These are phyloP conservation scores for Chalciporus sphaerocephalus DNA, from an alignment of 768 basidiomycete genomes.

Conservation along the genomic window DNA sequence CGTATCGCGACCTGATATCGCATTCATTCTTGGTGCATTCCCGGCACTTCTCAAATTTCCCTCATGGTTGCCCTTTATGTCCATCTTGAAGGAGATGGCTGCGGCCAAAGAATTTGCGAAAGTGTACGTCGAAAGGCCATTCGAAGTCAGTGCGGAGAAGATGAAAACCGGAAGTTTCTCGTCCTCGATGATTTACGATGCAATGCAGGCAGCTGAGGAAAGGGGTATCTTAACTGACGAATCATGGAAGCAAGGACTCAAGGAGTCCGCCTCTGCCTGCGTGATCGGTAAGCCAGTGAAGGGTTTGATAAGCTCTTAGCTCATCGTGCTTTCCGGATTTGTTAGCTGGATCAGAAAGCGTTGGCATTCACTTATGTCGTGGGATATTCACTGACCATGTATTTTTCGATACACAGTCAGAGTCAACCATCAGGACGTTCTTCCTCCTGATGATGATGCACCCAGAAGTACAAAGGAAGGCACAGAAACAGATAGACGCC, in stretches of 20 bases:
- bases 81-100: too few relatives aligned
- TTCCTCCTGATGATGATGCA: slow-evolving; percentile 17
- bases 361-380: background rate
- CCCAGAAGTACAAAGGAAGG: slow-evolving; percentile 17
- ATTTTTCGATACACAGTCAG: slow-evolving; percentile 9
- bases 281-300: slow-evolving; percentile 11
- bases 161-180: slow-evolving; percentile 11
- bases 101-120: too few relatives aligned
- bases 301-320: background rate
- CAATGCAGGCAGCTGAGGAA: slow-evolving; percentile 9
- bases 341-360: slow-evolving; percentile 19
- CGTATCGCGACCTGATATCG: too few relatives aligned
- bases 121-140: too few relatives aligned
- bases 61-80: too few relatives aligned
- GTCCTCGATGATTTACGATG: slow-evolving; percentile 20
- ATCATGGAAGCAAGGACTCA: slow-evolving; percentile 12
- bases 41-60: too few relatives aligned
- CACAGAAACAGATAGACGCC: slow-evolving; percentile 20
- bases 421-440: slow-evolving; percentile 20
- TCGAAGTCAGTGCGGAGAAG: too few relatives aligned
- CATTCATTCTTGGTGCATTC: too few relatives aligned
- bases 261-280: slow-evolving; percentile 20
- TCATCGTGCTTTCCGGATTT: slow-evolving; percentile 1
- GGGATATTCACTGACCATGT: background rate
- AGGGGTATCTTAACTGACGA: slow-evolving; percentile 1